phyloP scores from a whole-genome alignment of 2,329 filamentous ascomycete genomes.

The Penicillium sp. region DNA sequence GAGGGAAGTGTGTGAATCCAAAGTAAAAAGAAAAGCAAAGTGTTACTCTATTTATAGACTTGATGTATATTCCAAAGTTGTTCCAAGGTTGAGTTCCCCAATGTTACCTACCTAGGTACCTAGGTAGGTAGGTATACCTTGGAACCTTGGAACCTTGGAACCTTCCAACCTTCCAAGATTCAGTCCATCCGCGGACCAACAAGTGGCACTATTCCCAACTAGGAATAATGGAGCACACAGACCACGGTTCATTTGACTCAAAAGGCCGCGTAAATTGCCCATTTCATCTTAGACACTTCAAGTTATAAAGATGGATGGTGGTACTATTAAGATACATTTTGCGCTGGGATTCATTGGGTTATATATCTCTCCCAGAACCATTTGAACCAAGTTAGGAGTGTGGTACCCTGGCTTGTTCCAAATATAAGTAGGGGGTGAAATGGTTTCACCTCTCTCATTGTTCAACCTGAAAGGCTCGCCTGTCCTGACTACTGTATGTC shows the following conservation, averaged over 20 bases:
- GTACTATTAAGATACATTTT: neutral
- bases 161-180: no score
- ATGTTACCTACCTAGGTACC: no score
- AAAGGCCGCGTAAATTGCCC: neutral
- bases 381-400: neutral
- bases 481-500: neutral
- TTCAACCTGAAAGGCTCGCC: neutral
- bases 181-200: no score
- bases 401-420: neutral
- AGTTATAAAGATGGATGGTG: neutral
- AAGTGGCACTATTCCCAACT: neutral
- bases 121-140: no score
- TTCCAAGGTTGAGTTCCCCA: no score
- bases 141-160: no score
- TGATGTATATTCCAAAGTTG: no score
- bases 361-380: neutral
- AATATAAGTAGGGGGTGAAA: slow-evolving; percentile 1
- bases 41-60: no score
- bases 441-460: neutral
- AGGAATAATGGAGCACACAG: neutral
- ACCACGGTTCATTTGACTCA: neutral
- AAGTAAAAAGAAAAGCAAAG: no score
- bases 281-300: neutral
- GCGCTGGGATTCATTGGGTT: neutral
- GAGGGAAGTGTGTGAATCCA: no score